A percentile compares a stretch with the other conserved stretches of the same genome.
phyloP scores from a whole-genome alignment of 108 stramenopile genomes.

The Cyclostephanos invisitatus region DNA sequence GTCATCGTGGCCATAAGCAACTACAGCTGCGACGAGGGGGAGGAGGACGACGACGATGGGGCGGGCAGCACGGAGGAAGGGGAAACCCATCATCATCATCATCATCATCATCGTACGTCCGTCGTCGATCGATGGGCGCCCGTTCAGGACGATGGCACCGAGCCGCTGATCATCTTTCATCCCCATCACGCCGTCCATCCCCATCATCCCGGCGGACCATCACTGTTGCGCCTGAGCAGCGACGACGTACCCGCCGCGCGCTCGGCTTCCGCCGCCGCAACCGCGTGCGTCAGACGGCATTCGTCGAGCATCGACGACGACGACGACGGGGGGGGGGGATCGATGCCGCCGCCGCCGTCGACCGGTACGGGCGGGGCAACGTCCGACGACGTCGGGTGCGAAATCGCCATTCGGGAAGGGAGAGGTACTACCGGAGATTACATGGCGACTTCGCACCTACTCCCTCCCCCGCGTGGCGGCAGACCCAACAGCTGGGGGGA shows the following conservation, averaged over 20 bases:
- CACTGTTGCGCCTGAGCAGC: neutral
- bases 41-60: neutral
- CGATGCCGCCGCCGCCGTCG: neutral
- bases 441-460: too few relatives aligned
- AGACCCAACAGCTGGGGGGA: conserved; percentile 63
- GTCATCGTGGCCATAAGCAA: conserved; percentile 52
- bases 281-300: neutral
- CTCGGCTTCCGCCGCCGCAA: neutral
- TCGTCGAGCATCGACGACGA: neutral
- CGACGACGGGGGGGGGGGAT: too few relatives aligned
- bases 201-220: conserved; percentile 26
- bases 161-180: conserved; percentile 45
- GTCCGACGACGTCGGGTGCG: too few relatives aligned
- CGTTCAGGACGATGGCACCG: conserved; percentile 24
- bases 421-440: too few relatives aligned
- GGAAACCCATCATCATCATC: neutral
- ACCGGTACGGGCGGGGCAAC: too few relatives aligned
- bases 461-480: neutral
- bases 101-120: neutral
- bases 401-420: too few relatives aligned
- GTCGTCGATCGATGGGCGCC: conserved; percentile 28
- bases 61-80: too few relatives aligned
- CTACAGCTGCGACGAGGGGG: conserved; percentile 40
- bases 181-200: conserved; percentile 53
- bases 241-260: neutral